phyloP scores from a whole-genome alignment of 768 basidiomycete species.

The Termitomyces sp. region DNA sequence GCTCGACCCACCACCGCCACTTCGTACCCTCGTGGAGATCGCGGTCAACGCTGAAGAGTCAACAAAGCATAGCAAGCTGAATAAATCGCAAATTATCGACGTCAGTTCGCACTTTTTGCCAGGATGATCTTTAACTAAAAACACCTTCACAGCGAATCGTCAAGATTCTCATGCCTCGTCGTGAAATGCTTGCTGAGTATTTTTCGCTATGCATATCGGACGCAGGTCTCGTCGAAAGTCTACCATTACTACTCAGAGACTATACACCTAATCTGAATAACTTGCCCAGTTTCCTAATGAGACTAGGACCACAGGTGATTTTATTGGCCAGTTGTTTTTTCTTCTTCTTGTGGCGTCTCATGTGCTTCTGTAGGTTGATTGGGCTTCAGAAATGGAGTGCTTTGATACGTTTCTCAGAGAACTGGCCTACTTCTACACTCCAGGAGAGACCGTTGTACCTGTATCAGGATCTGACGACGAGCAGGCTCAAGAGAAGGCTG shows the following conservation, averaged over 20 bases:
- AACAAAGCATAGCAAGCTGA: slow-evolving; percentile 47
- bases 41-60: slow-evolving; percentile 71
- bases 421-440: slow-evolving; percentile 87
- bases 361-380: slow-evolving; percentile 61
- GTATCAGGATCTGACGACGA: slow-evolving; percentile 24
- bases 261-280: slow-evolving; percentile 91
- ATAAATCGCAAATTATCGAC: slow-evolving; percentile 61
- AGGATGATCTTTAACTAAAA: not conserved
- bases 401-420: slow-evolving; percentile 85
- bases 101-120: slow-evolving; percentile 37
- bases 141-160: slow-evolving; percentile 49
- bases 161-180: slow-evolving; percentile 49
- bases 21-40: slow-evolving; percentile 67
- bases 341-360: not conserved
- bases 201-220: slow-evolving; percentile 73
- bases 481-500: slow-evolving; percentile 47
- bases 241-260: slow-evolving; percentile 81
- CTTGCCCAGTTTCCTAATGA: slow-evolving; percentile 84
- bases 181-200: slow-evolving; percentile 90
- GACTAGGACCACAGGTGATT: slow-evolving; percentile 83
- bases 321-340: not conserved
- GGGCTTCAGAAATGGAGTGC: slow-evolving; percentile 81
- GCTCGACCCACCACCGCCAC: slow-evolving; percentile 75
- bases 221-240: slow-evolving; percentile 60
- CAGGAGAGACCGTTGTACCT: slow-evolving; percentile 39